These are phyloP conservation scores for Ephemerocybe angulata DNA, from an alignment of 768 basidiomycete species.

Conservation along the genomic window DNA sequence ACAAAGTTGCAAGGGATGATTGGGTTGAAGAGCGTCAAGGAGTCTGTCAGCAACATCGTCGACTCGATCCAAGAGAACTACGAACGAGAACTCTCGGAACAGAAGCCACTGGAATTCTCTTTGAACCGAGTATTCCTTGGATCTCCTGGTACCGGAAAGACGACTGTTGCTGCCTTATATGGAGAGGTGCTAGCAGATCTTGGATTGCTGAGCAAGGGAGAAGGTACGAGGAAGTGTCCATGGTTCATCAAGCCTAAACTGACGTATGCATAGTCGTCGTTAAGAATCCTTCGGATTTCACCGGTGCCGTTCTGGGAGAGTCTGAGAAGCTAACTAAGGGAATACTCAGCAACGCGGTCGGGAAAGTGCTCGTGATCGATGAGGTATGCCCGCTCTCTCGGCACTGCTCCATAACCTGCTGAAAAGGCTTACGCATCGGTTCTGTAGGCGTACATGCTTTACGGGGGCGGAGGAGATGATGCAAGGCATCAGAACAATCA, in stretches of 20 bases:
- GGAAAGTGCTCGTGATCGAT: constrained; percentile 70
- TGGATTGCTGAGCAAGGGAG: constrained; percentile 65
- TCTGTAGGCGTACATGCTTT: constrained; percentile 72
- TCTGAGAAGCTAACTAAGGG: constrained; percentile 65
- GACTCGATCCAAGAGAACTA: constrained; percentile 51
- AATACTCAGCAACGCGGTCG: constrained; percentile 53
- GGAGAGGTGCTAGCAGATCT: constrained; percentile 60
- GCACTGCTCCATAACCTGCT: background rate
- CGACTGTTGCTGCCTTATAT: constrained; percentile 64
- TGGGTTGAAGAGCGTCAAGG: constrained; percentile 57
- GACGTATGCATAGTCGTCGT: constrained; percentile 44
- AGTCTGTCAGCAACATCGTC: constrained; percentile 46
- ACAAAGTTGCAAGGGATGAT: constrained; percentile 46
- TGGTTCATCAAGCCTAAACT: background rate
- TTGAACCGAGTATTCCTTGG: constrained; percentile 67
- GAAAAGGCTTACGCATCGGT: constrained; percentile 3
- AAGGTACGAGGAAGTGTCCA: constrained; percentile 42
- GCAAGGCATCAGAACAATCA: constrained; percentile 35
- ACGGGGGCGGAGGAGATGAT: constrained; percentile 41
- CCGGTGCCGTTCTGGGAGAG: constrained; percentile 54
- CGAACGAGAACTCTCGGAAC: constrained; percentile 53
- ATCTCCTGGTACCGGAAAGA: constrained; percentile 70
- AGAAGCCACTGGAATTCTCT: constrained; percentile 48
- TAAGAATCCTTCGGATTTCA: constrained; percentile 68
- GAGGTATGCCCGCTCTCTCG: constrained; percentile 38